phyloP scores from a whole-genome alignment of 352 stramenopile genomes.

The Globisporangium cystogenes region DNA sequence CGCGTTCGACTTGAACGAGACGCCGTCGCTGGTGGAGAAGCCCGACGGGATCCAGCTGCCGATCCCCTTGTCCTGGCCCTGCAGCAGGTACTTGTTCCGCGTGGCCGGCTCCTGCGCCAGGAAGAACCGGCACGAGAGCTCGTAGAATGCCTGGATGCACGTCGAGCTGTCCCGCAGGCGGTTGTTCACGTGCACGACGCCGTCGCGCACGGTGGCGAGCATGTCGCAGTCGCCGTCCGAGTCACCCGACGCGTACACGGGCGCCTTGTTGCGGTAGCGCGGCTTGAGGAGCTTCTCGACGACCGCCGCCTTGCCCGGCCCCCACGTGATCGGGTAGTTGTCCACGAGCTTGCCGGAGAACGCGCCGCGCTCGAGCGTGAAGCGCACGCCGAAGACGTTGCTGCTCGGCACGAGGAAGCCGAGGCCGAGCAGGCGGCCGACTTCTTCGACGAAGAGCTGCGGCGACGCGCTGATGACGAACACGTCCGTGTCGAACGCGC shows the following conservation, averaged over 20 bases:
- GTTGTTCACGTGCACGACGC: constrained; percentile 62
- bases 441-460: constrained; percentile 47
- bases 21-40: constrained; percentile 52
- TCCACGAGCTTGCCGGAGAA: constrained; percentile 37
- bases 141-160: constrained; percentile 63
- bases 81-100: constrained; percentile 49
- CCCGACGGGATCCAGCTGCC: constrained; percentile 65
- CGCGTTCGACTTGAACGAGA: constrained; percentile 41
- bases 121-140: constrained; percentile 52
- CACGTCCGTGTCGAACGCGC: constrained; percentile 31
- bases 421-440: constrained; percentile 31
- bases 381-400: constrained; percentile 58
- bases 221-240: constrained; percentile 59
- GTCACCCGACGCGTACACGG: constrained; percentile 51
- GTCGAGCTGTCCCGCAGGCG: constrained; percentile 35
- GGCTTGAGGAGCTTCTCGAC: constrained; percentile 40
- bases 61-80: constrained; percentile 56
- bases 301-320: constrained; percentile 43
- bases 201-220: constrained; percentile 47
- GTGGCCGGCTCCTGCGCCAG: constrained; percentile 24
- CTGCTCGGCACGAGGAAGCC: constrained; percentile 41
- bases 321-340: constrained; percentile 66
- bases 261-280: constrained; percentile 35
- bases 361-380: constrained; percentile 27
- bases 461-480: constrained; percentile 63